A percentile compares a stretch with the other conserved stretches of the same genome.
Evolutionary conservation across 2,329 filamentous ascomycete genomes (phyloP).

Genomic region (Polytolypa hystricis): DNA sequence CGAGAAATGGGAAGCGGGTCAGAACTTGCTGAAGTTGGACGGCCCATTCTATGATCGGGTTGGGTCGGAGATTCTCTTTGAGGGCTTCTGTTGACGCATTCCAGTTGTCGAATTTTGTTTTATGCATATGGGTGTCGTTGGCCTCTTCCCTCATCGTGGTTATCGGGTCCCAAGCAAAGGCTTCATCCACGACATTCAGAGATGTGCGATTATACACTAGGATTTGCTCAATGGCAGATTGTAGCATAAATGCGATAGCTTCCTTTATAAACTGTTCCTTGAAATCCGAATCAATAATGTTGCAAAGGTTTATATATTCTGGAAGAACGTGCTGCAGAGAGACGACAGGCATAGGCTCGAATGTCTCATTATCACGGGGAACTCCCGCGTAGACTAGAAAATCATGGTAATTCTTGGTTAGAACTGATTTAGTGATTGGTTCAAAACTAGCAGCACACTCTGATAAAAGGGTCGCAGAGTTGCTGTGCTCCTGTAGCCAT

Average conservation of each 20-base stretch:
- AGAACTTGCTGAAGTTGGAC: constrained; percentile 20
- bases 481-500: constrained; percentile 6
- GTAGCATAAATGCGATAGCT: constrained; percentile 38
- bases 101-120: too few species aligned
- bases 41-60: constrained; percentile 8
- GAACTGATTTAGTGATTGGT: background rate
- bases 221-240: constrained; percentile 41
- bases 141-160: background rate
- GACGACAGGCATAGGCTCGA: constrained; percentile 12
- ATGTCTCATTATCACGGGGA: constrained; percentile 13
- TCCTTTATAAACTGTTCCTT: constrained; percentile 35
- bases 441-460: background rate
- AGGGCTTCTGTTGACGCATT: background rate
- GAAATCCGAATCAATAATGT: constrained; percentile 21
- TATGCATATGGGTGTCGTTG: background rate
- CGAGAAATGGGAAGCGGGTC: constrained; percentile 19
- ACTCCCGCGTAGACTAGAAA: constrained; percentile 20
- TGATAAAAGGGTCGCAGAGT: background rate
- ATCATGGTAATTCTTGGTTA: constrained; percentile 18
- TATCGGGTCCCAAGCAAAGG: constrained; percentile 37
- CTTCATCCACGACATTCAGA: constrained; percentile 28
- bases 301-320: constrained; percentile 39
- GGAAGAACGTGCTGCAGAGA: constrained; percentile 34
- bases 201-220: constrained; percentile 27
- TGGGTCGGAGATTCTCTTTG: constrained; percentile 1